Base-by-base conservation (phyloP, 2,329 filamentous ascomycete species). In the Microsporum audouinii region DNA sequence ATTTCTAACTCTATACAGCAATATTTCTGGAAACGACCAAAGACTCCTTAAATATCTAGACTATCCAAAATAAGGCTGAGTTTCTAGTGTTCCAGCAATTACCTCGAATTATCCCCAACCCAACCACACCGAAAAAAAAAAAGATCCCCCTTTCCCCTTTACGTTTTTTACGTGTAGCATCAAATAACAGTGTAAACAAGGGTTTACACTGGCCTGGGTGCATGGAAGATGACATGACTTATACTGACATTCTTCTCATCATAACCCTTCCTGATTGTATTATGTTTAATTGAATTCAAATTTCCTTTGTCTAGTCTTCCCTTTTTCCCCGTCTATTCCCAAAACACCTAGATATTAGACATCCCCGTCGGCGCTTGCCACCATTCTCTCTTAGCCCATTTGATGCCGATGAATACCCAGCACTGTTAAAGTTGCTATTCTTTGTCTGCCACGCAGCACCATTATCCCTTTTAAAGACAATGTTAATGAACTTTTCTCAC, bases 21-120 rank as follows among this genome's bases (percentile, higher is more conserved):
- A 87, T 87, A 87, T 72, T 87, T 83, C 76, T 87, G 84, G 84
- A 84, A 84, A 68, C 82, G 83, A 68, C 84, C 84, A 27, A 81
- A 80, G 76, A 61, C 60, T 4, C 60, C 60, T n/a, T 61, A 41
- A 33, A 29, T 36, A 12, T 38, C 34, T 29, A 23, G 23, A n/a
- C 31, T 57, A 17, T 27, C 7, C 43, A 47, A 12, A n/a, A 5
- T 3, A 17, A 47, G 43, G 6, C 6, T 41, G 38, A 41, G 7
- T 27, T 23, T 47, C 12, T 47, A 47, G 8, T 27, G 43, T 8
- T 27, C 2, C 43, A 47, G 7, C 43, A 8, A 29, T 29, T 10
- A 47, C 17, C 17, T 27, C 43, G 17, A 47, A 10, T 27, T 47
- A 47, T 29, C 17, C 49, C 31, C 47, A 31, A 31, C 5, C 31